Evolutionary conservation across 352 stramenopile genomes (phyloP).

Genomic region (Phytopythium cucurbitacearum): DNA sequence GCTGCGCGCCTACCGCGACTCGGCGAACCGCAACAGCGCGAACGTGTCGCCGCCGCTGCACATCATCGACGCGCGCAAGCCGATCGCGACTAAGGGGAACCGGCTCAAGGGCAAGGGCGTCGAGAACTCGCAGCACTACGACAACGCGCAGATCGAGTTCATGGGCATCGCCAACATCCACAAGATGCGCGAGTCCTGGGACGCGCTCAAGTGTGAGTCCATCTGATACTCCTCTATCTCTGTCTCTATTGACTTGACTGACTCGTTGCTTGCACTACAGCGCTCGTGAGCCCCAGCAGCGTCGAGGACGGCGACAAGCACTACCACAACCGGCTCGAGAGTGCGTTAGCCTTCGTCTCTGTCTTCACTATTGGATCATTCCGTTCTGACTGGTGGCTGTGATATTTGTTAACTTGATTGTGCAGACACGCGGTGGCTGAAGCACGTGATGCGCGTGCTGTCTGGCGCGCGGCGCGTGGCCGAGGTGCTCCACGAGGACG

Average conservation of each 20-base stretch:
- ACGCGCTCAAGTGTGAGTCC: slow-evolving; percentile 69
- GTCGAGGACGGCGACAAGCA: slow-evolving; percentile 86
- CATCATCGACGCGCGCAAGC: slow-evolving; percentile 82
- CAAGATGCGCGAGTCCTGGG: slow-evolving; percentile 95
- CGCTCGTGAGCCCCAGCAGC: slow-evolving; percentile 72
- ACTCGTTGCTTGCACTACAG: slow-evolving; percentile 20
- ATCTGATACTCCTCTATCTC: not conserved
- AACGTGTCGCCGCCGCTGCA: slow-evolving; percentile 69
- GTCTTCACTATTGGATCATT: too few relatives aligned
- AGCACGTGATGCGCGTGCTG: slow-evolving; percentile 91
- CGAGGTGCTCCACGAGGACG: slow-evolving; percentile 82
- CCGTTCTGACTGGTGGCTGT: slow-evolving; percentile 1
- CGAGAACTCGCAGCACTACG: slow-evolving; percentile 96
- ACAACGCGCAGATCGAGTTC: slow-evolving; percentile 94
- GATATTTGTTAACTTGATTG: not conserved
- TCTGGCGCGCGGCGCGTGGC: slow-evolving; percentile 65
- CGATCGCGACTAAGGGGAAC: slow-evolving; percentile 80
- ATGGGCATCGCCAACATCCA: slow-evolving; percentile 99
- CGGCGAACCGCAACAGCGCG: slow-evolving; percentile 69
- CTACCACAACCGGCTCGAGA: slow-evolving; percentile 85
- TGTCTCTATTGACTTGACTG: slow-evolving; percentile 2
- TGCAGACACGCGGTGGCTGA: slow-evolving; percentile 94
- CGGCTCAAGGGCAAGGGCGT: slow-evolving; percentile 88
- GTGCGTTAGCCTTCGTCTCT: slow-evolving; percentile 23
- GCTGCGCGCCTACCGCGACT: slow-evolving; percentile 82